Conservation (phyloP, 2,329 filamentous ascomycete species). For the Aspergillus ochraceus region DNA sequence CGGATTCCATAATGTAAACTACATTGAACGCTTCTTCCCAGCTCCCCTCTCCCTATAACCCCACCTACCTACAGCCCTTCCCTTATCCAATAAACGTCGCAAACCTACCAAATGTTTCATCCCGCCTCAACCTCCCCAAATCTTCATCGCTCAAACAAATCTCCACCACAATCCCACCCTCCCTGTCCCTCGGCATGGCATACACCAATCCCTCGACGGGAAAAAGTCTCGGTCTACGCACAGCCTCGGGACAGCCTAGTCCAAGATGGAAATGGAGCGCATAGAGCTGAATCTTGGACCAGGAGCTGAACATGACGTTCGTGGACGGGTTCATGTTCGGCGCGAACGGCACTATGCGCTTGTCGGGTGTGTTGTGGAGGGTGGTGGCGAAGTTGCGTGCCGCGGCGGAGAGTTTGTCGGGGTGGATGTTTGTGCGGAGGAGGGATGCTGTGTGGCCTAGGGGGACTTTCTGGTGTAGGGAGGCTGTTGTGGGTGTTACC, state of each 20-base stretch:
- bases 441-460: constrained; percentile 40
- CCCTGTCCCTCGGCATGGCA: constrained; percentile 46
- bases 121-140: constrained; percentile 45
- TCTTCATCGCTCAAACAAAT: constrained; percentile 52
- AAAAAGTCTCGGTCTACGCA: constrained; percentile 50
- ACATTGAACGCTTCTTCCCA: too few relatives aligned
- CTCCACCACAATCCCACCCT: constrained; percentile 47
- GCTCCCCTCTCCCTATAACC: too few relatives aligned
- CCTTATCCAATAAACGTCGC: constrained; percentile 37
- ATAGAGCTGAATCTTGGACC: constrained; percentile 51
- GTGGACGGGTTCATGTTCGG: constrained; percentile 34
- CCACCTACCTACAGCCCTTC: too few relatives aligned
- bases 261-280: constrained; percentile 48
- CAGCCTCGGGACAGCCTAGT: constrained; percentile 48
- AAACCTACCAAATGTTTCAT: constrained; percentile 46
- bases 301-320: constrained; percentile 57
- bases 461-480: constrained; percentile 24
- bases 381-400: constrained; percentile 47
- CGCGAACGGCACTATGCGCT: constrained; percentile 26
- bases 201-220: constrained; percentile 52
- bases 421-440: constrained; percentile 43
- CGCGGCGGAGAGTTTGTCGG: constrained; percentile 28
- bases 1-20: too few relatives aligned
- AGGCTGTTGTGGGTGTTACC: constrained; percentile 44
- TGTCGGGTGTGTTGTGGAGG: constrained; percentile 35